Evolutionary conservation across 352 stramenopile genomes (phyloP).

Genomic region (Lagenidium giganteum): DNA sequence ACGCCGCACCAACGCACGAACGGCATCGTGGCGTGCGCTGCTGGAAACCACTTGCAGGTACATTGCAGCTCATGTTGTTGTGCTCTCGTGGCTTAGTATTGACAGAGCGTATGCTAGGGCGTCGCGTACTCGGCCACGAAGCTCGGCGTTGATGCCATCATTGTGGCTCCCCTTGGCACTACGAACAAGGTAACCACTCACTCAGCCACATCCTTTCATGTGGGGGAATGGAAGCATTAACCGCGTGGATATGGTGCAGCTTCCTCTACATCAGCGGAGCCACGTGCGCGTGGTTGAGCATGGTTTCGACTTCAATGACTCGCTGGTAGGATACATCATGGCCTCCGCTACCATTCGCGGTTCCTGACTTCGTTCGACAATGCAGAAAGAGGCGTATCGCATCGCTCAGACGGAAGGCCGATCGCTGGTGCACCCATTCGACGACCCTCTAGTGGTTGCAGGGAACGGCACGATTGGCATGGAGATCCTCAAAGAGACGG

Average conservation of each 20-base stretch:
- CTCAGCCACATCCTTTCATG: conserved; percentile 29
- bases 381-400: conserved; percentile 86
- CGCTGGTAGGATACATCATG: conserved; percentile 37
- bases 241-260: neutral
- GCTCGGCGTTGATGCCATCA: conserved; percentile 92
- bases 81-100: too few species aligned
- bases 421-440: conserved; percentile 96
- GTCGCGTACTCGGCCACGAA: conserved; percentile 93
- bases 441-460: conserved; percentile 97
- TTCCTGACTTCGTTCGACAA: neutral
- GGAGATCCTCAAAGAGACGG: conserved; percentile 88
- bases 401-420: conserved; percentile 89
- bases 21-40: conserved; percentile 79
- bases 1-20: conserved; percentile 63
- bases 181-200: conserved; percentile 85
- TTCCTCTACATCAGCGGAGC: too few species aligned
- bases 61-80: neutral
- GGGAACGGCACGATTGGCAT: conserved; percentile 97
- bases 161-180: conserved; percentile 96
- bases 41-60: conserved; percentile 96
- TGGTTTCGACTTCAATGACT: conserved; percentile 96
- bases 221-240: neutral
- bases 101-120: too few species aligned
- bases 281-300: conserved; percentile 93
- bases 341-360: neutral